Base-by-base conservation (phyloP, 108 stramenopile species). In the Conticribra guillardii region DNA sequence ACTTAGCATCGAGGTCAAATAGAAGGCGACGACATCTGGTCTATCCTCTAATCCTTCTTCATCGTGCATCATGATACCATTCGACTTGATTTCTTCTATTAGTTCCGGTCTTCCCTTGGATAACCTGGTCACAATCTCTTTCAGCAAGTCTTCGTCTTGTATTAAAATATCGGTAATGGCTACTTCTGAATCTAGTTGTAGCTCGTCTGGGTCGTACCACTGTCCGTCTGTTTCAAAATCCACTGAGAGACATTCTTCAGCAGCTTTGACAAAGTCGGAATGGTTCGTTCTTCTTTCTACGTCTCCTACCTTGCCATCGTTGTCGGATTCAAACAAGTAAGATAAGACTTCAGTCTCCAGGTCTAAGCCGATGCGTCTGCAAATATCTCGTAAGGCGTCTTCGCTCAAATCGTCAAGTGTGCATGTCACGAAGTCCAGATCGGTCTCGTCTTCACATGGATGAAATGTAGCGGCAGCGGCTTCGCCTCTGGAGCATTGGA, bases 311-410 rank as follows among this genome's bases (percentile, higher is more conserved):
- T 59, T 41, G 37, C 11, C 37, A 11, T n/a, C n/a, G n/a, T 53
- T 66, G 1, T 69, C 68, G 2, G 24, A 41, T 2, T 67, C 78
- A 21, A 54, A n/a, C 16, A 70, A 9, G 24, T 34, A 33, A 5
- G 78, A 72, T 8, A 79, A 24, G 19, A 79, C 73, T 23, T 79
- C 72, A 7, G 32, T 47, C n/a, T 52, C 34, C 60, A 80, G 44
- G 46, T 80, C 79, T 16, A 80, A 61, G 1, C 79, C 79, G 19
- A 80, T 74, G 17, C 79, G 73, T 24, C 54, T 45, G 67, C 79
- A 80, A 59, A 80, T 80, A n/a, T 61, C 73, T 15, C 41, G 44
- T 4, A 80, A 31, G 0, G 50, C 79, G 2, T 50, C 59, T 15
- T 69, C 50, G n/a, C 30, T 8, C 21, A 80, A 48, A 54, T 80